Evolutionary conservation across 2,329 filamentous ascomycete genomes (phyloP).

Genomic region (Pseudogymnoascus destructans): DNA sequence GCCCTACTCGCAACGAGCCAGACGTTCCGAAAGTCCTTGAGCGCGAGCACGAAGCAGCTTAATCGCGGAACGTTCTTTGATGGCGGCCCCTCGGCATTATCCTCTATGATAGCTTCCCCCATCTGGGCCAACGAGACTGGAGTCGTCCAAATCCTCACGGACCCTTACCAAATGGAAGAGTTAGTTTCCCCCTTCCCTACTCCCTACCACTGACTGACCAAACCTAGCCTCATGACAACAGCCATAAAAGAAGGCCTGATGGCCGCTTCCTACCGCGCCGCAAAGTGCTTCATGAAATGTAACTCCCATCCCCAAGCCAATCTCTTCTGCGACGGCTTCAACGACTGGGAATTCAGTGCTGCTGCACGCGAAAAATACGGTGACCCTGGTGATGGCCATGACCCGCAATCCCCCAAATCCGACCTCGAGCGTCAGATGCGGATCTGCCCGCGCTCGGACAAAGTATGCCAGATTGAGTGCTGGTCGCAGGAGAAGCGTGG

Average conservation of each 20-base stretch:
- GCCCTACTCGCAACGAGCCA: neutral
- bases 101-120: neutral
- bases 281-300: slow-evolving; percentile 7
- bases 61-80: slow-evolving; percentile 8
- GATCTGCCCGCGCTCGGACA: slow-evolving; percentile 1
- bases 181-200: neutral
- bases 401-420: neutral
- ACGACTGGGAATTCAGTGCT: slow-evolving; percentile 6
- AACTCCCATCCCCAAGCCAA: slow-evolving; percentile 1
- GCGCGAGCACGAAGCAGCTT: neutral
- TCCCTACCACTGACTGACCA: neutral
- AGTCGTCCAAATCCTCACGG: neutral
- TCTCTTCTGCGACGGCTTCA: neutral
- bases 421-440: neutral
- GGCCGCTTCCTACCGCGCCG: neutral
- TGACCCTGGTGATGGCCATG: neutral
- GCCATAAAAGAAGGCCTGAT: slow-evolving; percentile 7
- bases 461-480: slow-evolving; percentile 9
- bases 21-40: neutral
- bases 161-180: slow-evolving; percentile 9
- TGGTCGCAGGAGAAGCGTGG: slow-evolving; percentile 8
- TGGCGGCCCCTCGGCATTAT: neutral
- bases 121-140: slow-evolving; percentile 1
- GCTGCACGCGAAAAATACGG: neutral
- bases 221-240: neutral